Conservation (phyloP, 2,329 filamentous ascomycete species). For the Graphium sp. region DNA sequence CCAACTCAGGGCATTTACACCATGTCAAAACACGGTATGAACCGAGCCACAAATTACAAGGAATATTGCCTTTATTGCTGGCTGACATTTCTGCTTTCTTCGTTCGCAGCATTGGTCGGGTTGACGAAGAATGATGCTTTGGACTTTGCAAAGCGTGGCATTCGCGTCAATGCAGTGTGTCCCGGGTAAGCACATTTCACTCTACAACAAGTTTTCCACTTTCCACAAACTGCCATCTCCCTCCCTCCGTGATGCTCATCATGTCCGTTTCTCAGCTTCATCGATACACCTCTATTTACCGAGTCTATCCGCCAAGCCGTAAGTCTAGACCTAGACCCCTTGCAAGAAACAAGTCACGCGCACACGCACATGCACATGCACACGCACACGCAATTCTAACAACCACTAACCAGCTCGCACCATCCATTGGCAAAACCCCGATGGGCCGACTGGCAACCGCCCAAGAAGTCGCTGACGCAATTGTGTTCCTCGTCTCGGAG, state of each 20-base stretch:
- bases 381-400: too few relatives aligned
- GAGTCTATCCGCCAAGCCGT: not conserved
- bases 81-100: not conserved
- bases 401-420: too few relatives aligned
- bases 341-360: not conserved
- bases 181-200: not conserved
- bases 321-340: not conserved
- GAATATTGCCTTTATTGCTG: too few relatives aligned
- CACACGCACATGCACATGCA: too few relatives aligned
- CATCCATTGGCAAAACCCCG: constrained; percentile 1
- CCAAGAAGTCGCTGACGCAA: constrained; percentile 1
- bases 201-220: not conserved
- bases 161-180: constrained; percentile 1
- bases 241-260: not conserved
- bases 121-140: constrained; percentile 1
- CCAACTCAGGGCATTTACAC: constrained; percentile 1
- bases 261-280: constrained; percentile 2
- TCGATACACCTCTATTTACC: constrained; percentile 1
- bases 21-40: constrained; percentile 2
- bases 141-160: not conserved
- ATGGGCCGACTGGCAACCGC: constrained; percentile 1
- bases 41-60: too few relatives aligned
- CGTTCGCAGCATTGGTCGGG: not conserved
- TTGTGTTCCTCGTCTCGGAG: not conserved
- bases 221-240: too few relatives aligned